These are phyloP conservation scores for Cajanus cajan DNA, from an alignment of 306 rosid genomes.

Conservation along the genomic window DNA sequence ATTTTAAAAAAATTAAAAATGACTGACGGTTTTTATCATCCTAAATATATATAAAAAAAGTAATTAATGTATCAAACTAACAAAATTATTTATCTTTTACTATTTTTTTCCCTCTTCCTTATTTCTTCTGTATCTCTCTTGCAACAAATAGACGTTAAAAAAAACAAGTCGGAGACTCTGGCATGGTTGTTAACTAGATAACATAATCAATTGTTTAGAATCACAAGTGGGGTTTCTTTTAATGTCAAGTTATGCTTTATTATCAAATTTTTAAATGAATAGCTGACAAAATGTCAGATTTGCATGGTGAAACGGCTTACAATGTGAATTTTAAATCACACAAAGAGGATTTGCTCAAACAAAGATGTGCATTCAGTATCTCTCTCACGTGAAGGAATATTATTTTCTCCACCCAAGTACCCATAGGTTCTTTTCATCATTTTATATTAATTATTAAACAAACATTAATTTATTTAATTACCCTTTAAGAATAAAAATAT, in stretches of 20 bases:
- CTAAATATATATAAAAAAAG: no score
- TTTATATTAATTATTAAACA: no score
- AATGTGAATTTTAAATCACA: not conserved
- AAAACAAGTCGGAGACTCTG: no score
- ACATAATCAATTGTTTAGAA: not conserved
- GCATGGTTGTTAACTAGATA: not conserved
- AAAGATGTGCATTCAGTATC: not conserved
- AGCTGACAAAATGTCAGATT: slow-evolving; percentile 26
- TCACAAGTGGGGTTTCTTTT: not conserved
- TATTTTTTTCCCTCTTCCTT: no score
- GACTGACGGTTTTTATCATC: no score
- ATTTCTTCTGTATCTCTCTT: no score
- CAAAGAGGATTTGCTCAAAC: not conserved
- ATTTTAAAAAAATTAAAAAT: no score
- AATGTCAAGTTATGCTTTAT: not conserved
- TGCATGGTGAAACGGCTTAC: not conserved
- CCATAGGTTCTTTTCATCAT: not conserved
- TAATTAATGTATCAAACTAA: no score
- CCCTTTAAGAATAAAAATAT: no score
- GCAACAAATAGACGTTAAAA: no score
- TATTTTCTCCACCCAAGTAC: not conserved
- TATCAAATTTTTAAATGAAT: not conserved
- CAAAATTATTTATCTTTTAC: no score
- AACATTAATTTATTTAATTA: no score
- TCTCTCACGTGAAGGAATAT: not conserved